Conservation (phyloP, 2,329 filamentous ascomycete genomes). For the Xylariaceae sp. region DNA sequence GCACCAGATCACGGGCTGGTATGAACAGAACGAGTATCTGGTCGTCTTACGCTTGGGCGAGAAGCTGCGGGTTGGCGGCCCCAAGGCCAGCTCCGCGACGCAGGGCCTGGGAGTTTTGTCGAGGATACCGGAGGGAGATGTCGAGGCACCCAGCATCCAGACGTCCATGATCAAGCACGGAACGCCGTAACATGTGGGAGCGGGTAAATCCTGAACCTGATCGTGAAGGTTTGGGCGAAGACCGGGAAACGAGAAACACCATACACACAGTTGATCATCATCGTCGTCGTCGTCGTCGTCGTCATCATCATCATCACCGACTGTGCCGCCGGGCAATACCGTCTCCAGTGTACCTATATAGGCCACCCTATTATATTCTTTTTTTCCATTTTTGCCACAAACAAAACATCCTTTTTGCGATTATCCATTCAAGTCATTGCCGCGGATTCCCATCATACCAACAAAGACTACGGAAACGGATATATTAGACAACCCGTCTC, state of each 20-base stretch:
- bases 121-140: constrained; percentile 53
- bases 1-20: constrained; percentile 57
- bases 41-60: constrained; percentile 78
- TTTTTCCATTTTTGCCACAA: too few relatives aligned
- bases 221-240: too few relatives aligned
- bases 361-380: too few relatives aligned
- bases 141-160: constrained; percentile 41
- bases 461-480: background rate
- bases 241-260: too few relatives aligned
- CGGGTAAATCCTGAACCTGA: too few relatives aligned
- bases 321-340: too few relatives aligned
- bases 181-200: constrained; percentile 23
- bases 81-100: constrained; percentile 26
- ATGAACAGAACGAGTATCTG: constrained; percentile 72
- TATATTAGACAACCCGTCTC: constrained; percentile 4
- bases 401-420: too few relatives aligned
- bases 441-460: constrained; percentile 9
- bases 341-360: too few relatives aligned
- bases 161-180: constrained; percentile 32
- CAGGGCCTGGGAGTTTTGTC: constrained; percentile 45
- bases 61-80: constrained; percentile 60
- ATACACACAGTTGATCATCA: too few relatives aligned
- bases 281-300: too few relatives aligned
- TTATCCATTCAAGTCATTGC: background rate
- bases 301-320: too few relatives aligned